Base-by-base conservation (phyloP, 495 filamentous ascomycete genomes). In the Bathelium albidoporum region DNA sequence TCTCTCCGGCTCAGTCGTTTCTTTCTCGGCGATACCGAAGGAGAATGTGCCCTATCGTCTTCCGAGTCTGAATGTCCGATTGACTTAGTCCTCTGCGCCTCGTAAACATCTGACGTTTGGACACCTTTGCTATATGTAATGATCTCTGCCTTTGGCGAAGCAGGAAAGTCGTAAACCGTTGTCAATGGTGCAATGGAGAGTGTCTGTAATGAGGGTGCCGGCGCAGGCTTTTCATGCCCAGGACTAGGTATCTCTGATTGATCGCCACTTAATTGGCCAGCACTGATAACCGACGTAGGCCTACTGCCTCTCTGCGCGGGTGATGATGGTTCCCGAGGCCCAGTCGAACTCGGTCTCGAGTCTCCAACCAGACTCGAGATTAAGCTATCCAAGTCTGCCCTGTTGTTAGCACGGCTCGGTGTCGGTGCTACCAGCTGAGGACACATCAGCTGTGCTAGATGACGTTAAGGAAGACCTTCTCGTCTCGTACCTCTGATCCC, bases 51-150 rank as follows among this genome's bases (percentile, higher is more conserved):
- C 1, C 49, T 9, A 29, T 89, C 89, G n/a, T 80, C 77, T 20
- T 90, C 89, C 11, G 85, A 85, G n/a, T 83, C 81, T 18, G 80
- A 76, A 75, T 85, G 85, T 59, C 80, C 69, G 1, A 73, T 70
- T n/a, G 76, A 64, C 16, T 67, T 62, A 59, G 62, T 63, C 59
- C 62, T 65, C 44, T 69, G 73, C 11, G 74, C 71, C 31, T 69
- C 63, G 75, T 75, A 79, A 66, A 66, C 73, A 10, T 79, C 80
- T 44, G 80, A 82, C 20, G 94, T 96, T 72, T 97, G 95, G 29
- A 97, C 91, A 16, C 83, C 90, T 77, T 96, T 99, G 79, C 88
- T 97, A 81, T 97, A 97, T 32, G 89, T 91, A 70, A 92, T 86
- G 24, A 91, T 77, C 74, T 97, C 91, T 43, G 85, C 70, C 59